Percentiles rank a stretch among this genome's conserved stretches.
These are phyloP conservation scores for Cladosporium sphaerospermum DNA, from an alignment of 2,329 filamentous ascomycete genomes.

Conservation along the genomic window DNA sequence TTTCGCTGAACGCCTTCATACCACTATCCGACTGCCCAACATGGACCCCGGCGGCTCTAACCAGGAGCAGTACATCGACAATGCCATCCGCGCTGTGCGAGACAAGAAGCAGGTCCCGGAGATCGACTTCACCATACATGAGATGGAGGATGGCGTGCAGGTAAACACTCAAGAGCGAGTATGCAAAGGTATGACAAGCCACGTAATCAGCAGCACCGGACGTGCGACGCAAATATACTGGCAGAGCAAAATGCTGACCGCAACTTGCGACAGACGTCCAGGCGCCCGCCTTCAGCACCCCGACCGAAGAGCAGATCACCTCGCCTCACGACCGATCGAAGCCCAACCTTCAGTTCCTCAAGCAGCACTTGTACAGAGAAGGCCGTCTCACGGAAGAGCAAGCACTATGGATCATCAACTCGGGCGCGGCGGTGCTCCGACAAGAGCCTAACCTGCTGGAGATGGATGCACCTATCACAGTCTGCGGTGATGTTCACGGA, in stretches of 20 bases:
- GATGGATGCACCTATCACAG: slow-evolving; percentile 98
- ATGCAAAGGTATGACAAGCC: slow-evolving; percentile 71
- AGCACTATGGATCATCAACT: slow-evolving; percentile 87
- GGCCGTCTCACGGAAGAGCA: slow-evolving; percentile 95
- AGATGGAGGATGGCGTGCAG: slow-evolving; percentile 94
- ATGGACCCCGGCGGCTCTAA: slow-evolving; percentile 28
- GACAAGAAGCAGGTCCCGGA: slow-evolving; percentile 94
- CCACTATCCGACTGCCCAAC: slow-evolving; percentile 9
- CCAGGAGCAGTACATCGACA: slow-evolving; percentile 58
- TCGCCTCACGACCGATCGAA: slow-evolving; percentile 78
- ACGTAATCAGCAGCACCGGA: not conserved
- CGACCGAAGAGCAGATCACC: slow-evolving; percentile 91
- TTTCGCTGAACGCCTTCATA: too few species aligned
- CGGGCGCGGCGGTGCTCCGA: slow-evolving; percentile 79
- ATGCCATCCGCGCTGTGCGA: slow-evolving; percentile 83
- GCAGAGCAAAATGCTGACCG: slow-evolving; percentile 7
- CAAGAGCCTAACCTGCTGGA: slow-evolving; percentile 92
- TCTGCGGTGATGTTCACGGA: slow-evolving; percentile 96
- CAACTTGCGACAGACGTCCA: slow-evolving; percentile 68
- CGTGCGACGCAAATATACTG: not conserved
- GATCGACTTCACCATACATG: slow-evolving; percentile 97
- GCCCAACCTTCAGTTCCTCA: slow-evolving; percentile 88
- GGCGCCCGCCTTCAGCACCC: slow-evolving; percentile 88
- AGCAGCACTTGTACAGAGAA: slow-evolving; percentile 97
- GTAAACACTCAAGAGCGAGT: slow-evolving; percentile 94